Conservation (phyloP, 768 basidiomycete species). For the Lactifluus hygrophoroides region DNA sequence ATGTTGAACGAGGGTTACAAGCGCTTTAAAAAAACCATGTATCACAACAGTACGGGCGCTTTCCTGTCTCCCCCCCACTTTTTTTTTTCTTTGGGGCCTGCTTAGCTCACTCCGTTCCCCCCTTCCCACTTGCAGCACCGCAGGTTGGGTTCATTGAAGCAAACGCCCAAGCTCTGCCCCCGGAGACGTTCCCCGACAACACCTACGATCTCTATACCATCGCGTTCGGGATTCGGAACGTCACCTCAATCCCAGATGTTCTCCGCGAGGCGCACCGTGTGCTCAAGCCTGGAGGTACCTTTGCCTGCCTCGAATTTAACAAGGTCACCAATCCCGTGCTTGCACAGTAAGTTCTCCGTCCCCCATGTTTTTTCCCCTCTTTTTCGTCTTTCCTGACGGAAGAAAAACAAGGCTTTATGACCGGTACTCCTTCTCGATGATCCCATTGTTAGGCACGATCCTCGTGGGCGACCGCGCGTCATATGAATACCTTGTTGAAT, state of each 20-base stretch:
- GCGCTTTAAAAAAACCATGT: constrained; percentile 95
- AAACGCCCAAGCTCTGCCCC: constrained; percentile 78
- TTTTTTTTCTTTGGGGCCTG: too few relatives aligned
- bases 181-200: constrained; percentile 62
- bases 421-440: constrained; percentile 91
- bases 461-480: constrained; percentile 91
- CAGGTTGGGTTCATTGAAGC: constrained; percentile 90
- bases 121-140: constrained; percentile 47
- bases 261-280: constrained; percentile 87
- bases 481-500: constrained; percentile 97
- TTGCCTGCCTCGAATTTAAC: constrained; percentile 95
- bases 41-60: constrained; percentile 75
- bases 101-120: not conserved
- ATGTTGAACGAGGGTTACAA: constrained; percentile 91
- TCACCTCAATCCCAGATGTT: constrained; percentile 85
- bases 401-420: constrained; percentile 66
- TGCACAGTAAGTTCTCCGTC: constrained; percentile 59
- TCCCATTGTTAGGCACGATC: constrained; percentile 93
- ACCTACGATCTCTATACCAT: constrained; percentile 96
- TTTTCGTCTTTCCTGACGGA: not conserved
- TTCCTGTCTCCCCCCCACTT: not conserved
- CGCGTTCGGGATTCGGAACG: constrained; percentile 96
- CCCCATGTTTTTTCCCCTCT: not conserved
- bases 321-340: constrained; percentile 84
- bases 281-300: constrained; percentile 90